Base-by-base conservation (phyloP, 2,329 filamentous ascomycete genomes). In the Pseudomassariella vexata region DNA sequence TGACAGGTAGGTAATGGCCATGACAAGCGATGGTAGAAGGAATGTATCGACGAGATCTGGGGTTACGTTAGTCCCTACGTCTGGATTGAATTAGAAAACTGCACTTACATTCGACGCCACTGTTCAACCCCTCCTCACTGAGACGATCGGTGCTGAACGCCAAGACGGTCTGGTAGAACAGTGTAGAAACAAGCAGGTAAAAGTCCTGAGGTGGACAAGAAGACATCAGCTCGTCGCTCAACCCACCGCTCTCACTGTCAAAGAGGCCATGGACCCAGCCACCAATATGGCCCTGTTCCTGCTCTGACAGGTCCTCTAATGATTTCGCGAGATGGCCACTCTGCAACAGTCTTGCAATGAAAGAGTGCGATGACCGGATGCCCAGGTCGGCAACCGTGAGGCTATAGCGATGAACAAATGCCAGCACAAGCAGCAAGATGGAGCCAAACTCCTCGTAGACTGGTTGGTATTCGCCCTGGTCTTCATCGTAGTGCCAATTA, bases 381-480 rank as follows among this genome's bases (percentile, higher is more conserved):
- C 82, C 84, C 19, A 89, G 63, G 21, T 89, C 82, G 4, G 71
- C 59, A 5, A 68, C 62, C 0, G 68, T 71, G 8, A 92, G 64
- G 31, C 76, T 73, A 47, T 89, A 90, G 10, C 86, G 79, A 50
- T 86, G 75, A n/a, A 82, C 72, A 41, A 88, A 81, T 0, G 82
- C 82, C 31, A 89, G 58, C 1, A 88, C 69, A 3, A 92, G 64
- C 2, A 92, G 68, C 6, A 92, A 60, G 11, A 89, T 79, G 0
- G 82, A 78, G 1, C 85, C 84, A 44, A 90, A 92, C 46, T 94
- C 86, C 48, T 92, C 86, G 46, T 92, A 92, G 1, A 88, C 78
- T 0, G 85, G 85, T 51, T 90, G 85, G 46, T 87, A 87, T 50
- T 92, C 86, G 32, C 77, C 79, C 57, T 89, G 84, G 44, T 90